Evolutionary conservation across 306 rosid species (phyloP).

Genomic region (Hippophae tibetana): DNA sequence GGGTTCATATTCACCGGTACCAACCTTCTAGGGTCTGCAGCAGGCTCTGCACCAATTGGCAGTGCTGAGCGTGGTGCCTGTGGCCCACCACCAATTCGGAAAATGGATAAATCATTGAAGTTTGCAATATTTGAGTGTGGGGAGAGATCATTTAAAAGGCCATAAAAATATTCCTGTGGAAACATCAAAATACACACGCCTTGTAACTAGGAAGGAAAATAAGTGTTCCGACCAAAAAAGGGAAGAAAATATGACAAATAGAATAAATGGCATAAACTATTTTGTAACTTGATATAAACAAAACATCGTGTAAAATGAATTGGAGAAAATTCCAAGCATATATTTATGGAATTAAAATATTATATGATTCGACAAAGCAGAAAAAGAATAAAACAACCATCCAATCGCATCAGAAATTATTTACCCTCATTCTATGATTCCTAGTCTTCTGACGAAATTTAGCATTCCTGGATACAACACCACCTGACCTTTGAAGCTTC

Average conservation of each 20-base stretch:
- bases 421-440: conserved; percentile 76
- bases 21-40: conserved; percentile 82
- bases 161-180: conserved; percentile 87
- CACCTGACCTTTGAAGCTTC: conserved; percentile 94
- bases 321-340: background rate
- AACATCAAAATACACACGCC: conserved; percentile 13
- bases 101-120: conserved; percentile 63
- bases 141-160: conserved; percentile 81
- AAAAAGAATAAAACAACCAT: too few species aligned
- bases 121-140: conserved; percentile 82
- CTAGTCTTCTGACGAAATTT: conserved; percentile 75
- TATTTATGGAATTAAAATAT: too few species aligned
- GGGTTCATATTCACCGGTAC: conserved; percentile 66
- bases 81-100: conserved; percentile 93
- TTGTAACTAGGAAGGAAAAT: background rate
- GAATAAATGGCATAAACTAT: background rate
- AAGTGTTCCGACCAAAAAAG: background rate
- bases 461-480: conserved; percentile 77
- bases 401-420: background rate
- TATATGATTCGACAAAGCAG: too few species aligned
- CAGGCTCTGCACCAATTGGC: conserved; percentile 98
- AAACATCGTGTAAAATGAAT: background rate
- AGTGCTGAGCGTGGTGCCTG: conserved; percentile 96
- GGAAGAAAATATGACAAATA: conserved; percentile 3
- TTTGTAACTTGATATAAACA: background rate